Base-by-base conservation (phyloP, 768 basidiomycete genomes). In the Boletus edulis region DNA sequence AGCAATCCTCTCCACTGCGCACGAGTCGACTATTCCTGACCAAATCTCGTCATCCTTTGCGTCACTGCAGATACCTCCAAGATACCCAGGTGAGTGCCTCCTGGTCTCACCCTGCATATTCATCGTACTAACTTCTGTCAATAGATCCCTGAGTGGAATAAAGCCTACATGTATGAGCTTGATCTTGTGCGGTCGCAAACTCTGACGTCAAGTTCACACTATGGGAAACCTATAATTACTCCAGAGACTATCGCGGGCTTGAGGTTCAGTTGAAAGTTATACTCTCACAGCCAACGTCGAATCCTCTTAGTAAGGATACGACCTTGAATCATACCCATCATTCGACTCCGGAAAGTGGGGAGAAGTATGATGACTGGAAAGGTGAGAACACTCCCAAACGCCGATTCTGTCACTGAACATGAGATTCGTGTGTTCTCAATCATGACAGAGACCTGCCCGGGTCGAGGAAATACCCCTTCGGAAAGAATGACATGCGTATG, bases 201-300 rank as follows among this genome's bases (percentile, higher is more conserved):
- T 3, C 58, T 60, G 27, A 54, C 55, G 6, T 43, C 13, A 11
- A 5, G 9, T 20, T 46, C 43, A 15, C 32, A 2, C 13, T 17
- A 29, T 27, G 37, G 47, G 18, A 34, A 42, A 50, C 5, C 7
- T 6, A 49, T n/a, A 45, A 41, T 34, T 20, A 29, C 29, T 22
- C 22, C 59, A 91, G 89, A 66, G 82, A 91, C 66, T 92, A 91
- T 64, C 79, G 80, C 6, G 81, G 79, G 13, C 79, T 92, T 17
- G 90, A 91, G 70, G 86, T 82, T 57, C 75, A 77, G 14, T 86
- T 91, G 18, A 72, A 74, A 13, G 77, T 77, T 3, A 82, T 90
- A 52, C 78, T 77, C 24, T 8, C 53, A n/a, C 12, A 17, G 14
- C 12, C 58, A n/a, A 31, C 44, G 12, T 55, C 48, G 40, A 56